Evolutionary conservation across 768 basidiomycete genomes (phyloP).

Genomic region (Auriculariales sp.): DNA sequence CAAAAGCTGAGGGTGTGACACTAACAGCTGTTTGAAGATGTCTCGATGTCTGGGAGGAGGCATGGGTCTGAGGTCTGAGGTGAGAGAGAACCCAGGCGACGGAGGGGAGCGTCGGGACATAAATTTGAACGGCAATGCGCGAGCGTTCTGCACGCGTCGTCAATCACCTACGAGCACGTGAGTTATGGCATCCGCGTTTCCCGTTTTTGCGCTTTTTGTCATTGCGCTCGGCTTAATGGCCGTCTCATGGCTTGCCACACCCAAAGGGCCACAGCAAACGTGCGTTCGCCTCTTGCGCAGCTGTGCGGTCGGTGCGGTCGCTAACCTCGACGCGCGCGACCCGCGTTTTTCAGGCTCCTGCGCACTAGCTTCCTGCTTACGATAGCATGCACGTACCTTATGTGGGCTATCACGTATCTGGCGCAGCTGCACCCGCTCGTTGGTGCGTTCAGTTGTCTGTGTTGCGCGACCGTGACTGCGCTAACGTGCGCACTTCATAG

Average conservation of each 20-base stretch:
- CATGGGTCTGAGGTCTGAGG: too few relatives aligned
- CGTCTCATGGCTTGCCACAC: slow-evolving; percentile 50
- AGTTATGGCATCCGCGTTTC: slow-evolving; percentile 66
- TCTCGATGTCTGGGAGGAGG: too few relatives aligned
- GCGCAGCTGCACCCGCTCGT: slow-evolving; percentile 88
- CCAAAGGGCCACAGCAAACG: slow-evolving; percentile 86
- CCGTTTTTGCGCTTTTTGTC: slow-evolving; percentile 52
- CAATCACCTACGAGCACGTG: too few relatives aligned
- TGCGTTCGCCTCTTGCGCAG: slow-evolving; percentile 36
- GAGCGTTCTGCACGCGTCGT: too few relatives aligned
- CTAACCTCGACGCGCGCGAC: slow-evolving; percentile 1
- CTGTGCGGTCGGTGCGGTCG: too few relatives aligned
- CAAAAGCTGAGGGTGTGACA: too few relatives aligned
- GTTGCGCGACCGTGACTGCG: too few relatives aligned
- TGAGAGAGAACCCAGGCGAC: too few relatives aligned
- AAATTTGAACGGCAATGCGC: too few relatives aligned
- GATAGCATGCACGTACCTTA: slow-evolving; percentile 73
- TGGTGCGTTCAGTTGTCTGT: slow-evolving; percentile 30
- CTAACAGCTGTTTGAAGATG: too few relatives aligned
- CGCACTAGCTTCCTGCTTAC: slow-evolving; percentile 70
- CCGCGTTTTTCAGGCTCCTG: slow-evolving; percentile 43
- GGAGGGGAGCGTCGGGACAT: too few relatives aligned
- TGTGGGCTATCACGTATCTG: slow-evolving; percentile 97
- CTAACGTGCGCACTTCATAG: too few relatives aligned
- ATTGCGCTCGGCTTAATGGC: slow-evolving; percentile 51